These are phyloP conservation scores for Inga laurina DNA, from an alignment of 306 rosid species.

Conservation along the genomic window DNA sequence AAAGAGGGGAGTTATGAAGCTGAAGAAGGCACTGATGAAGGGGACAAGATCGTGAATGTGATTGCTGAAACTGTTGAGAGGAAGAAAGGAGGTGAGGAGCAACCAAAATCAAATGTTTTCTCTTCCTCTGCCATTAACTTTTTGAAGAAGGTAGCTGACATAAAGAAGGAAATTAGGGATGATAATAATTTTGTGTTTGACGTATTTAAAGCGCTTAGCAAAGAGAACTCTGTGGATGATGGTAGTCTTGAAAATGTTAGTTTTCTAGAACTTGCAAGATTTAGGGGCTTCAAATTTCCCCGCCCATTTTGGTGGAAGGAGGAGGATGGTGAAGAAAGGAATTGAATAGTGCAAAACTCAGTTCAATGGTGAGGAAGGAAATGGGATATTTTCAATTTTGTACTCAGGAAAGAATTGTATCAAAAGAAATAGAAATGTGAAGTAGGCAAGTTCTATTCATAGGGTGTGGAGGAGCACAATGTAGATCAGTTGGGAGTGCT, in stretches of 20 bases:
- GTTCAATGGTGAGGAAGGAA: neutral
- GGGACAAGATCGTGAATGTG: neutral
- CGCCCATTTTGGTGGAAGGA: slow-evolving; percentile 38
- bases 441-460: neutral
- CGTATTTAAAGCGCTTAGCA: slow-evolving; percentile 33
- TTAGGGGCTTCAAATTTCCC: slow-evolving; percentile 47
- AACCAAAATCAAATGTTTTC: neutral
- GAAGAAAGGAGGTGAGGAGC: neutral
- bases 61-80: slow-evolving; percentile 20
- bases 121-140: slow-evolving; percentile 19
- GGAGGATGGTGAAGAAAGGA: neutral
- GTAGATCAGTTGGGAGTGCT: neutral
- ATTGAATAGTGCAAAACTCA: neutral
- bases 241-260: slow-evolving; percentile 1
- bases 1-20: slow-evolving; percentile 21
- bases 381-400: neutral
- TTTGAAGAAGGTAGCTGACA: neutral
- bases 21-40: neutral
- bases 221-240: neutral
- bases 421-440: neutral
- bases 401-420: neutral
- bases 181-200: slow-evolving; percentile 7
- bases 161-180: neutral
- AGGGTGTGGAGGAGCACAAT: neutral
- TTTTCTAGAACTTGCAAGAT: slow-evolving; percentile 26